Evolutionary conservation across 768 basidiomycete genomes (phyloP), one percentile per base, ranked within the genome.

Genomic region (Kwoniella europaea): DNA sequence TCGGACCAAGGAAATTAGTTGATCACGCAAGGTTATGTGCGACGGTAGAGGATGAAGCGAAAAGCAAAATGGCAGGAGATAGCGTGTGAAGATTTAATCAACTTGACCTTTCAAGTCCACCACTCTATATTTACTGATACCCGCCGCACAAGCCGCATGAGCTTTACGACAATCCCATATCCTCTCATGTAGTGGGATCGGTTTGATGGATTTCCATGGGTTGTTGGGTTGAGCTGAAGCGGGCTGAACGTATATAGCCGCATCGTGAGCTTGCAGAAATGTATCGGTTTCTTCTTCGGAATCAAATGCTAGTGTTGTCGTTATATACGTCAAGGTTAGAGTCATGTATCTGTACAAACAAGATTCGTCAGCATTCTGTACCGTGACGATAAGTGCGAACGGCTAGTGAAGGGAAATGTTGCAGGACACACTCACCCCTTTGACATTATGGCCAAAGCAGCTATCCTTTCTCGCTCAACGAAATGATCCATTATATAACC

Each of bases 401-500:
- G 20, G 18, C 16, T 50, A n/a, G 27, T 43, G 44, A 50, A 20
- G 42, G 20, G 12, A 13, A 41, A 53, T 7, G 13, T 12, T 7
- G 65, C 44, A 59, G 60, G 24, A 16, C 63, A 1, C 44, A 88
- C 95, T 79, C 76, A 98, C 97, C 92, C 91, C 88, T 92, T 97
- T 41, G 92, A 89, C 85, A 99, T 95, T 74, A 91, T 89, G 80
- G 93, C 88, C 71, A 99, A 83, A 1, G 94, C 94, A 69, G 89
- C 89, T 67, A 91, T 88, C 69, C 97, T 86, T 85, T 98, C 97
- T 77, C 97, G 88, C 78, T 90, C 89, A 78, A 98, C 91, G 83
- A 98, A 98, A 83, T 98, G 94, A 84, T 98, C 97, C 93, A 99
- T 97, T 79, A 99, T 94, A 84, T 98, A 98, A 65, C 89, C 94